These are phyloP conservation scores for Elongisporangium prolatum DNA, from an alignment of 352 stramenopile species.

Conservation along the genomic window DNA sequence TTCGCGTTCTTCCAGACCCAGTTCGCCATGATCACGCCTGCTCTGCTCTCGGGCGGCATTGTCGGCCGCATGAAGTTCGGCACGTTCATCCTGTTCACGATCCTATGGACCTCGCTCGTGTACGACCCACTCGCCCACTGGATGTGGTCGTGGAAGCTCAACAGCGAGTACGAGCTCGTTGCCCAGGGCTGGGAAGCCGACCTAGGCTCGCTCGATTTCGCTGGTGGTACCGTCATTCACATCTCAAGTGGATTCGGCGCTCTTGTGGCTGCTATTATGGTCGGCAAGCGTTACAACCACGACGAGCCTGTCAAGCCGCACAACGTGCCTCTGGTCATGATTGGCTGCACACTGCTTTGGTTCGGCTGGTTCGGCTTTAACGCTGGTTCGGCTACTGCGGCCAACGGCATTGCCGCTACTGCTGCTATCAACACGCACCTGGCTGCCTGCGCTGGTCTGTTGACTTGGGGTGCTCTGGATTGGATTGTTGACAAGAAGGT, in stretches of 20 bases:
- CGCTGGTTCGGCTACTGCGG: constrained; percentile 51
- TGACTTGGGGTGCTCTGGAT: constrained; percentile 66
- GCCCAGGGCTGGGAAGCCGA: constrained; percentile 61
- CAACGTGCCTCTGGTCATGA: constrained; percentile 85
- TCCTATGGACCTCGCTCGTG: constrained; percentile 79
- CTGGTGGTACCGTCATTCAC: constrained; percentile 82
- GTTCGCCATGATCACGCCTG: constrained; percentile 79
- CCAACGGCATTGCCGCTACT: constrained; percentile 57
- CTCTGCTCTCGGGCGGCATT: constrained; percentile 69
- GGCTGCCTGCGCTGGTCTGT: constrained; percentile 48
- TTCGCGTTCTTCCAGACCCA: constrained; percentile 83
- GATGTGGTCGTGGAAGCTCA: constrained; percentile 78
- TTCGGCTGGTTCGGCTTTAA: constrained; percentile 89
- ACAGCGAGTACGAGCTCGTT: constrained; percentile 34
- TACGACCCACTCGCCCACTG: constrained; percentile 84
- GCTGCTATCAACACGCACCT: constrained; percentile 76
- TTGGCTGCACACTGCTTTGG: constrained; percentile 70
- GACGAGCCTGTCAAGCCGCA: constrained; percentile 65
- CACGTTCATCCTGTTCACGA: constrained; percentile 68
- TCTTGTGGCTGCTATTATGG: constrained; percentile 61
- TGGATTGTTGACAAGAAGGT: constrained; percentile 45
- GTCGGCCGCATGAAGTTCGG: constrained; percentile 84
- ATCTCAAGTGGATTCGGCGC: constrained; percentile 75
- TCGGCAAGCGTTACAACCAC: constrained; percentile 76
- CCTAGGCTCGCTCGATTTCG: constrained; percentile 78